A percentile compares a stretch with the other conserved stretches of the same genome.
These are phyloP conservation scores for Teunomyces kruisii DNA, from an alignment of 805 yeast species.

Conservation along the genomic window DNA sequence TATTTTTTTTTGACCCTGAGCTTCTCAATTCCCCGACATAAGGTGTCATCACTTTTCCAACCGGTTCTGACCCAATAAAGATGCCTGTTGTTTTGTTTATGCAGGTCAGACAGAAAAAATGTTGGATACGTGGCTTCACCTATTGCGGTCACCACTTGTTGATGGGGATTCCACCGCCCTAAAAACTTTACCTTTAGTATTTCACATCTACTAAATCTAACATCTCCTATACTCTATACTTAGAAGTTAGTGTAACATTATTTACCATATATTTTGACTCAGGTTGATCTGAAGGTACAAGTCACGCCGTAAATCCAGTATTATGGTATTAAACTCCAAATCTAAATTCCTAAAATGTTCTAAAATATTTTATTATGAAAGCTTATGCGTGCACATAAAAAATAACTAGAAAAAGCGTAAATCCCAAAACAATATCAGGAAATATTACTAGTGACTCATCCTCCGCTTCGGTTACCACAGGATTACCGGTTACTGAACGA, in stretches of 20 bases:
- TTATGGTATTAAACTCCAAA: slow-evolving; percentile 1
- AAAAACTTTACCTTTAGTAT: slow-evolving; percentile 2
- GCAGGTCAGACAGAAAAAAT: not conserved
- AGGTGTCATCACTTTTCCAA: slow-evolving; percentile 4
- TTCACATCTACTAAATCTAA: slow-evolving; percentile 1
- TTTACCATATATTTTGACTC: slow-evolving; percentile 1
- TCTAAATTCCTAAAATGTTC: slow-evolving; percentile 3
- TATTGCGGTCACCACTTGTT: not conserved
- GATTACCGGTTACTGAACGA: not conserved
- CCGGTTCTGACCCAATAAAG: slow-evolving; percentile 2
- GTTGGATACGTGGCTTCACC: not conserved
- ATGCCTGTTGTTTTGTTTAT: not conserved
- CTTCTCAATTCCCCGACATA: slow-evolving; percentile 1
- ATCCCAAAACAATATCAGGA: slow-evolving; percentile 1
- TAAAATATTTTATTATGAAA: slow-evolving; percentile 3
- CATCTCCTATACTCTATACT: slow-evolving; percentile 2
- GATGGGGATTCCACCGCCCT: not conserved
- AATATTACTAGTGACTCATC: slow-evolving; percentile 1
- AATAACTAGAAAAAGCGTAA: slow-evolving; percentile 2
- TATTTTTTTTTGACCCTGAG: not conserved
- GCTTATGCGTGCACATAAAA: slow-evolving; percentile 1
- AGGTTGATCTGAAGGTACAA: slow-evolving; percentile 1
- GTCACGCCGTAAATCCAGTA: slow-evolving; percentile 1
- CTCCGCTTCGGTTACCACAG: not conserved
- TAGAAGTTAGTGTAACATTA: slow-evolving; percentile 2